phyloP scores from a whole-genome alignment of 768 basidiomycete species.

The Rhodotorula sphaerocarpa region DNA sequence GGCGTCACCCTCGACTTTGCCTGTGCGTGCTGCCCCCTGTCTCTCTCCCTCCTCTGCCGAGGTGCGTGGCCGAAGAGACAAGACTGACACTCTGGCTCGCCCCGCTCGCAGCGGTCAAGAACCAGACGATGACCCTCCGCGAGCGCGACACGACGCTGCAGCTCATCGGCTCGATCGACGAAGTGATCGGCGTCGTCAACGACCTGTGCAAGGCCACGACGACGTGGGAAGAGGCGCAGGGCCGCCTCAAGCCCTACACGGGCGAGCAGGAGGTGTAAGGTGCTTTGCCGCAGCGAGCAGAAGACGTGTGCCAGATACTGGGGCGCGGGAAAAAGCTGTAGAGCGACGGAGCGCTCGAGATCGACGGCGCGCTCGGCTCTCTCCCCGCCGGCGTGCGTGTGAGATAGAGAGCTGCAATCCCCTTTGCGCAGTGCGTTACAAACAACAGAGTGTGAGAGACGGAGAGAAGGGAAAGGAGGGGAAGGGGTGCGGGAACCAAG shows the following conservation, averaged over 20 bases:
- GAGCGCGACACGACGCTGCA: slow-evolving; percentile 94
- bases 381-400: too few species aligned
- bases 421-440: too few species aligned
- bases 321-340: neutral
- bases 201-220: neutral
- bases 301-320: neutral
- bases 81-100: neutral
- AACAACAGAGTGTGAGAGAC: neutral
- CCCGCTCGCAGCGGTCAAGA: slow-evolving; percentile 61
- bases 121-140: slow-evolving; percentile 85
- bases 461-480: neutral
- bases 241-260: slow-evolving; percentile 66
- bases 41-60: neutral
- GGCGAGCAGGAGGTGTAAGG: slow-evolving; percentile 77
- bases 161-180: slow-evolving; percentile 62
- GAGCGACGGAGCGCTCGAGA: too few species aligned
- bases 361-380: too few species aligned
- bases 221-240: slow-evolving; percentile 68
- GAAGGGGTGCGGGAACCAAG: neutral
- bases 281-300: too few species aligned
- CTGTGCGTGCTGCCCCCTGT: slow-evolving; percentile 49
- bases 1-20: slow-evolving; percentile 96
- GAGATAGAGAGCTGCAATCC: too few species aligned
- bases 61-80: neutral
- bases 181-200: neutral